A percentile compares a stretch with the other conserved stretches of the same genome.
These are phyloP conservation scores for Citrus inodora DNA, from an alignment of 345 rosid genomes.

Conservation along the genomic window DNA sequence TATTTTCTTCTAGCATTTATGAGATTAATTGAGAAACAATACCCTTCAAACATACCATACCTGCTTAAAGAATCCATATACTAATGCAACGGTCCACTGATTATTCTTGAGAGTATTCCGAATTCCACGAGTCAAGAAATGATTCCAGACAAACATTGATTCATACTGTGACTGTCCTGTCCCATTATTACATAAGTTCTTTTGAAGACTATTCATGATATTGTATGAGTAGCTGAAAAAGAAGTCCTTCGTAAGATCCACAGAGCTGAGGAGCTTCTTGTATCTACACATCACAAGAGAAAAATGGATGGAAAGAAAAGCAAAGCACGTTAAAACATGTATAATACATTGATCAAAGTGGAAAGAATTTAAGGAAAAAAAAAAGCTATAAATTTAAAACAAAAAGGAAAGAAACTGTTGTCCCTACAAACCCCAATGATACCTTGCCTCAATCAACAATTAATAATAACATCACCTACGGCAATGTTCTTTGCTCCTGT, in stretches of 20 bases:
- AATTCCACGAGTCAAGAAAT: constrained; percentile 73
- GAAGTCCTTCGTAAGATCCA: constrained; percentile 97
- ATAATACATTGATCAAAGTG: constrained; percentile 9
- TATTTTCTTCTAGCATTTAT: not conserved
- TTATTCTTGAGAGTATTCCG: constrained; percentile 60
- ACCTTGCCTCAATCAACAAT: constrained; percentile 64
- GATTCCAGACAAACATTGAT: constrained; percentile 95
- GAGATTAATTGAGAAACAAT: not conserved
- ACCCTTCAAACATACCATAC: constrained; percentile 29
- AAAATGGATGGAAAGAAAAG: constrained; percentile 24
- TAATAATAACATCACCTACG: constrained; percentile 52
- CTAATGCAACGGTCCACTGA: constrained; percentile 90
- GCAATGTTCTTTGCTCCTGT: constrained; percentile 65
- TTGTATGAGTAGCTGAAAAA: constrained; percentile 94
- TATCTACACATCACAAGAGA: constrained; percentile 56
- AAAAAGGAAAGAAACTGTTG: constrained; percentile 27
- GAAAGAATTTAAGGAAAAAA: constrained; percentile 7
- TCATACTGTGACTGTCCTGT: constrained; percentile 55
- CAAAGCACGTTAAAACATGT: constrained; percentile 30
- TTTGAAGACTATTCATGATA: constrained; percentile 84
- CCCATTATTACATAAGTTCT: constrained; percentile 47
- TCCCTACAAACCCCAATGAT: constrained; percentile 54
- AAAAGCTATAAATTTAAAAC: constrained; percentile 24
- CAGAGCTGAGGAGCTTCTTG: constrained; percentile 91
- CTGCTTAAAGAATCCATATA: constrained; percentile 96